Conservation (phyloP, 257 asterid species). For the Nicotiana obtusifolia region DNA sequence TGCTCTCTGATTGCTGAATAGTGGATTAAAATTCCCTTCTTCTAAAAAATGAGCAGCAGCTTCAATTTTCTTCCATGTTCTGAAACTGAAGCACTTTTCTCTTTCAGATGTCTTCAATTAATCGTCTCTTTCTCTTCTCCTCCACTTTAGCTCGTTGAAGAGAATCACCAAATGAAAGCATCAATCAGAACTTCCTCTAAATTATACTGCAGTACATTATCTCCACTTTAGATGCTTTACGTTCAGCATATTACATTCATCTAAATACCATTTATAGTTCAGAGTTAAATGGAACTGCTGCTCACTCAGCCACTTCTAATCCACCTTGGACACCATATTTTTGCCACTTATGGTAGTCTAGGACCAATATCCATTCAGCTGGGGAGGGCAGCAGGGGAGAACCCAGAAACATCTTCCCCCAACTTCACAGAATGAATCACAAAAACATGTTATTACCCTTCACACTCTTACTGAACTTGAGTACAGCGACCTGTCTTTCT, state of each 20-base stretch:
- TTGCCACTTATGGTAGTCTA: neutral
- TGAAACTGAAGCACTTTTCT: neutral
- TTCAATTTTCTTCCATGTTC: neutral
- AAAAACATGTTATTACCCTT: neutral
- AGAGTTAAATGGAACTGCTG: neutral
- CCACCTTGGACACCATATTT: neutral
- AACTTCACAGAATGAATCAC: neutral
- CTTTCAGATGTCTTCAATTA: neutral
- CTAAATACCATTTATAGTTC: neutral
- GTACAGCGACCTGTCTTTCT: neutral
- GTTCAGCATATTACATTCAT: neutral
- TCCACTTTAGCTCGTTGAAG: neutral
- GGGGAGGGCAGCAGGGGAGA: neutral
- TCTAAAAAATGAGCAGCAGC: neutral
- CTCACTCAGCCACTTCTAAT: neutral
- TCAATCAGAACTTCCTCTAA: neutral
- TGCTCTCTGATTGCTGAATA: neutral
- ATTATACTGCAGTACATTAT: neutral
- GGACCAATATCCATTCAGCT: neutral
- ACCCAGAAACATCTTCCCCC: neutral
- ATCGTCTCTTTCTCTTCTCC: neutral
- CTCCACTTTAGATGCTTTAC: neutral
- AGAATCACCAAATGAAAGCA: neutral
- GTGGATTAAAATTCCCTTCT: neutral
- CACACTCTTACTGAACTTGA: neutral